A percentile compares a stretch with the other conserved stretches of the same genome.
These are phyloP conservation scores for Euryodendron excelsum DNA, from an alignment of 148 eudicot species.

Conservation along the genomic window DNA sequence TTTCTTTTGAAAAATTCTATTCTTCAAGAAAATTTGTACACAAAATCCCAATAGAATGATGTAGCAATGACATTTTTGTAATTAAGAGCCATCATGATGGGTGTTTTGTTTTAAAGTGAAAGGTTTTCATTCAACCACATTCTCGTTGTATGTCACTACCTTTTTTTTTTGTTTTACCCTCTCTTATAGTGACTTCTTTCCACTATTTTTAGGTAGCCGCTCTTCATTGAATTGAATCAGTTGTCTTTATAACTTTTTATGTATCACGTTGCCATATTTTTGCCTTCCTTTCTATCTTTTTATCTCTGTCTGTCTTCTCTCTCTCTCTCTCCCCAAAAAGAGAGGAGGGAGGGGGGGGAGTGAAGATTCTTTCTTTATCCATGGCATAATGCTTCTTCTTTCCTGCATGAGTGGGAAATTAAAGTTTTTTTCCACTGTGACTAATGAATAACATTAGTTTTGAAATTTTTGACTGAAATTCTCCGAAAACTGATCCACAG, in stretches of 20 bases:
- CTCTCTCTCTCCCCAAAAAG: no score
- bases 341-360: neutral
- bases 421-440: neutral
- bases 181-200: neutral
- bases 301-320: neutral
- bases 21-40: no score
- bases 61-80: no score
- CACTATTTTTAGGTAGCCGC: neutral
- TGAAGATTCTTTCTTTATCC: neutral
- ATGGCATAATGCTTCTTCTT: neutral
- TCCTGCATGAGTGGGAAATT: neutral
- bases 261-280: neutral
- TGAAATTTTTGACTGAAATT: slow-evolving; percentile 15
- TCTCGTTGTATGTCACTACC: no score
- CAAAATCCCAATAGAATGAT: no score
- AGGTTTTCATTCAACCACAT: no score
- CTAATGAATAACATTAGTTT: slow-evolving; percentile 7
- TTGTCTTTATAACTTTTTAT: no score
- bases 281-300: neutral
- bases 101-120: no score
- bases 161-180: no score
- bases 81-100: no score
- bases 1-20: no score
- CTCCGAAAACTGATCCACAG: slow-evolving; percentile 39
- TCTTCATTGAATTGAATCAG: neutral